phyloP scores from a whole-genome alignment of 192 early-diverging fungal genomes.

The Chytriomyces confervae region DNA sequence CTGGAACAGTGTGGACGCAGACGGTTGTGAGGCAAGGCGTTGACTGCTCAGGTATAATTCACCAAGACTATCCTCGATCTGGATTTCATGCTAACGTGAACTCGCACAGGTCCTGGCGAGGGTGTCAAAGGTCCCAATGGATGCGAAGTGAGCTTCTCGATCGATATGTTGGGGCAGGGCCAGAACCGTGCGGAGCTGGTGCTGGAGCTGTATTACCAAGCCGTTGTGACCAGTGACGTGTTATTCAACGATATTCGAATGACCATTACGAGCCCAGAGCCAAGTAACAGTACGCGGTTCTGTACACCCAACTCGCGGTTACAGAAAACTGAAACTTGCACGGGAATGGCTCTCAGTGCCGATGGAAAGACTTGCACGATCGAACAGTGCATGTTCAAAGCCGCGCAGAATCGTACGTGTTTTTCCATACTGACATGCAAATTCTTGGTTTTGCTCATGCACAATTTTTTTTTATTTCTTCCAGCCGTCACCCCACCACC shows the following conservation, averaged over 20 bases:
- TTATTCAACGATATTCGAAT: conserved; percentile 4
- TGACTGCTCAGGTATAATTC: conserved; percentile 4
- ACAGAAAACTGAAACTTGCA: conserved; percentile 19
- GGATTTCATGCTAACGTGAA: not conserved
- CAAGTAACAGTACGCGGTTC: conserved; percentile 2
- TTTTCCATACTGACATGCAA: too few species aligned
- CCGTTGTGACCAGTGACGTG: conserved; percentile 17
- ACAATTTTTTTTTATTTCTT: not conserved
- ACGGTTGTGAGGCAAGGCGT: conserved; percentile 22
- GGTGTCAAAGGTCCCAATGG: not conserved
- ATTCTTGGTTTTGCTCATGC: too few species aligned
- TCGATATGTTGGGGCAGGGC: conserved; percentile 27
- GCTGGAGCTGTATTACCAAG: conserved; percentile 27
- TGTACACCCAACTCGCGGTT: conserved; percentile 23
- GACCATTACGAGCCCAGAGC: conserved; percentile 4
- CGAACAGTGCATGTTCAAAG: conserved; percentile 25
- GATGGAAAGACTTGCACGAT: conserved; percentile 33
- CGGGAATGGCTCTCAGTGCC: conserved; percentile 19
- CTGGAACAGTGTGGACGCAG: conserved; percentile 23
- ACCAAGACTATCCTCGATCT: not conserved
- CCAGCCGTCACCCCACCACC: conserved; percentile 5
- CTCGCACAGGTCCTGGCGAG: not conserved
- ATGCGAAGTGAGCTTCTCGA: conserved; percentile 26
- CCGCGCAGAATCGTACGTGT: conserved; percentile 2
- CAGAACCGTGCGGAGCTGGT: conserved; percentile 25